Base-by-base conservation (phyloP, 23 red algal species). In the Gracilaria gracilis region DNA sequence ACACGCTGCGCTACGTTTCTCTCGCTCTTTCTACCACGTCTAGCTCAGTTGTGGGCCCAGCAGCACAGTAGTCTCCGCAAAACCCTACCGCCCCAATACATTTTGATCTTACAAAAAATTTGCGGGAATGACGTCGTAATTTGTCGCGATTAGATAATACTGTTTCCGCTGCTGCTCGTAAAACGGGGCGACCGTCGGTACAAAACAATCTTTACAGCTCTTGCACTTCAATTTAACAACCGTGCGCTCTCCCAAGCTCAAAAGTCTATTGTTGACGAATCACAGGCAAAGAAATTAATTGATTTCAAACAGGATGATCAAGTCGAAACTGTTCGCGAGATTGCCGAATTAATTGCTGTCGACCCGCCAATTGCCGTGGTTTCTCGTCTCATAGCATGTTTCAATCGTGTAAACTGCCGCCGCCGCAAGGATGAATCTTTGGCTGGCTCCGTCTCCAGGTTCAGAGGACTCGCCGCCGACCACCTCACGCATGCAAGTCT, bases 391-490 rank as follows among this genome's bases (percentile, higher is more conserved):
- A 58, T 58, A 3, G 16, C 54, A 12, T 58, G 7, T 3, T 58
- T 58, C 15, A 58, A 58, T 15, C 19, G 23, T n/a, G 54, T 58
- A 58, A 58, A 4, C 23, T 58, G 54, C 19, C 5, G 54, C 2
- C 54, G 16, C 54, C 54, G 16, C 23, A 19, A 19, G 23, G 23
- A 19, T 17, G 64, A 73, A 0, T 23, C 14, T 11, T 62, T 86
- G 37, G 23, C 58, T 0, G 17, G 21, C n/a, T 65, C 62, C n/a
- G 80, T 19, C 28, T 83, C 80, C 27, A 35, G 80, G n/a, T 83
- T 83, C 19, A 0, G 39, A 28, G 50, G 44, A 53, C 28, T 83
- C 23, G 80, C 80, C 14, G 28, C 80, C 15, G 80, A 83, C 13
- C 53, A 62, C 0, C 57, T 83, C 14, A 28, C 15, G 58, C 48